Base-by-base conservation (phyloP, 2,329 filamentous ascomycete genomes). In the Penicillium brevicompactum region DNA sequence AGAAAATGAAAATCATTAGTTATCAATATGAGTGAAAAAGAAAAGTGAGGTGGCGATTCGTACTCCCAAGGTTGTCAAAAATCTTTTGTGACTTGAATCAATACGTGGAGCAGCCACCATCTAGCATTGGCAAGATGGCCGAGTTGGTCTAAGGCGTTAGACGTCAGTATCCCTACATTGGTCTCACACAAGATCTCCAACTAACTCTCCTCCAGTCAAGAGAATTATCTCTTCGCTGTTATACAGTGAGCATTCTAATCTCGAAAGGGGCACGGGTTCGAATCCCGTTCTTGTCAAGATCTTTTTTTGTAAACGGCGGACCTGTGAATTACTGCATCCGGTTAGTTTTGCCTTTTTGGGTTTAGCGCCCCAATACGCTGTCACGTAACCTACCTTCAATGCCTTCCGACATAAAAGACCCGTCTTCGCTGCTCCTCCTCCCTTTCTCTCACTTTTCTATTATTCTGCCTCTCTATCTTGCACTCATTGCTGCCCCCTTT, bases 91-190 rank as follows among this genome's bases (percentile, higher is more conserved):
- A 4, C 13, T 7, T 34, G 34, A 22, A 34, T 43, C 18, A 10
- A 45, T 32, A 41, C 38, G 34, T 18, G 16, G 24, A 27, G 31
- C 5, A 1, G 4, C 4, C n/a, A n/a, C 14, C 34, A 37, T n/a
- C 13, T 37, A 14, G 24, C 14, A 32, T 44, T 24, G 68, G 68
- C 66, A 70, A 70, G 68, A 70, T 70, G 68, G 68, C 68, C 68
- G 68, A 70, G 68, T 67, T 69, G 68, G 68, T 70, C 68, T 55
- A 70, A 68, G 68, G 68, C 68, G 68, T 62, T 37, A 37, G 34
- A 37, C 34, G 24, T 27, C 31, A 32, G 31, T 32, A 32, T 32
- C 31, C 31, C 31, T 9, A 32, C 31, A 32, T 8, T 32, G 31
- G 11, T 32, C 31, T 32, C 13, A 32, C 31, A 32, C 11, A 10